phyloP scores from a whole-genome alignment of 345 rosid species.

The Dovyalis caffra region DNA sequence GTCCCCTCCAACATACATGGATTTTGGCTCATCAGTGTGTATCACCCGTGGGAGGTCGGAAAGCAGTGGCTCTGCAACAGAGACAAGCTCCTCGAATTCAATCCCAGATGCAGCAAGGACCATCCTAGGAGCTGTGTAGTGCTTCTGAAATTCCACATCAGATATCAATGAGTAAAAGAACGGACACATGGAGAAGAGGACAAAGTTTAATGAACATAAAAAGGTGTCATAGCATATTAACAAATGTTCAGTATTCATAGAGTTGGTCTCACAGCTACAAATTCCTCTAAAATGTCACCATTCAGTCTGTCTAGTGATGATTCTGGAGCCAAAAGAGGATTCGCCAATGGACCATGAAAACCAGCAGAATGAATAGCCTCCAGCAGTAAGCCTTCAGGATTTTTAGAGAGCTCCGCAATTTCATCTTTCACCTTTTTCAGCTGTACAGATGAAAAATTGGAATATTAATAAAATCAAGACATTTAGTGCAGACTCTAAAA shows the following conservation, averaged over 20 bases:
- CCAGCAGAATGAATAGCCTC: slow-evolving; percentile 91
- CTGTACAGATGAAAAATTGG: slow-evolving; percentile 37
- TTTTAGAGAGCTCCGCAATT: slow-evolving; percentile 56
- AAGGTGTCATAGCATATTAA: background rate
- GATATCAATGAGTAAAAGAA: slow-evolving; percentile 12
- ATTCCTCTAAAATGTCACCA: slow-evolving; percentile 59
- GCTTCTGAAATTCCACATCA: slow-evolving; percentile 52
- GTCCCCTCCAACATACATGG: slow-evolving; percentile 89
- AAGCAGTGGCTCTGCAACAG: slow-evolving; percentile 79
- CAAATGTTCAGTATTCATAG: background rate
- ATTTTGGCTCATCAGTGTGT: slow-evolving; percentile 52
- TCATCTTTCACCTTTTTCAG: slow-evolving; percentile 67
- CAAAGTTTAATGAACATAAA: background rate
- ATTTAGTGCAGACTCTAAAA: background rate
- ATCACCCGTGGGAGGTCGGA: slow-evolving; percentile 67
- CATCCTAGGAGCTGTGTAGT: slow-evolving; percentile 75
- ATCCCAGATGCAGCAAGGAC: slow-evolving; percentile 88
- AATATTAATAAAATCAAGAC: background rate
- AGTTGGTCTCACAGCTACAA: slow-evolving; percentile 59
- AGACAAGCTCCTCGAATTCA: slow-evolving; percentile 69
- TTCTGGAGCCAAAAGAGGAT: slow-evolving; percentile 87
- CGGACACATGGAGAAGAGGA: background rate
- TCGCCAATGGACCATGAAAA: slow-evolving; percentile 76
- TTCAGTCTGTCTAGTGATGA: slow-evolving; percentile 59
- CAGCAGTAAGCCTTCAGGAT: slow-evolving; percentile 69